phyloP scores from a whole-genome alignment of 2,329 filamentous ascomycete genomes.

The Cytospora chrysosperma region DNA sequence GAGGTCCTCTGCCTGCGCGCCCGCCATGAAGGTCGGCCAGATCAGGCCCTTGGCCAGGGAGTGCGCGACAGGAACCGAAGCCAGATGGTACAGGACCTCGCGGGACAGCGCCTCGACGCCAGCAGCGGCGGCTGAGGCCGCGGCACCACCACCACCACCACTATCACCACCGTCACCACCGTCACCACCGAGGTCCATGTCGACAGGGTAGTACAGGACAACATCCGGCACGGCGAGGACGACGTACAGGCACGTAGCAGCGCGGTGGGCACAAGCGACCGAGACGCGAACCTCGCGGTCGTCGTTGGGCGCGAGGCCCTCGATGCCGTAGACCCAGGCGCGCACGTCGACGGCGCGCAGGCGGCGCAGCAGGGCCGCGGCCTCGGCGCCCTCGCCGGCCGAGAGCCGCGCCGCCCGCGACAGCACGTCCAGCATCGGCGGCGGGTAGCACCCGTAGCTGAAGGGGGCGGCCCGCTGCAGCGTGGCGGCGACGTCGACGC shows the following conservation, averaged over 20 bases:
- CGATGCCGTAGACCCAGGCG: constrained; percentile 40
- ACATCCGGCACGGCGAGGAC: constrained; percentile 37
- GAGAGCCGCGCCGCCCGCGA: constrained; percentile 44
- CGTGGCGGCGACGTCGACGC: constrained; percentile 38
- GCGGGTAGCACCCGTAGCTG: constrained; percentile 48
- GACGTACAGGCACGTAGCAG: constrained; percentile 48
- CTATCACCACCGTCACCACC: too few relatives aligned
- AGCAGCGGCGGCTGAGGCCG: not conserved
- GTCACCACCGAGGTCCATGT: too few relatives aligned
- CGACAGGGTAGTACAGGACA: not conserved
- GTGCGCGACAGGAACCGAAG: constrained; percentile 47
- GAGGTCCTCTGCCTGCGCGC: constrained; percentile 47
- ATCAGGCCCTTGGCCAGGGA: constrained; percentile 55
- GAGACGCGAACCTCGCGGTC: constrained; percentile 39
- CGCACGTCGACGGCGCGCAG: too few relatives aligned
- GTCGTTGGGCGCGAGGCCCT: constrained; percentile 36
- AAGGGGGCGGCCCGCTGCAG: constrained; percentile 42
- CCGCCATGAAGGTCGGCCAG: constrained; percentile 57
- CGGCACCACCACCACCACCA: too few relatives aligned
- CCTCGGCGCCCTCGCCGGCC: constrained; percentile 29
- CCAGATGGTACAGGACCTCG: constrained; percentile 48
- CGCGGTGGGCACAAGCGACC: constrained; percentile 43
- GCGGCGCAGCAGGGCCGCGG: too few relatives aligned
- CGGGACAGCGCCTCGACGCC: constrained; percentile 37
- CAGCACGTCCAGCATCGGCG: constrained; percentile 44